A percentile compares a stretch with the other conserved stretches of the same genome.
phyloP scores from a whole-genome alignment of 148 eudicot genomes.

The Rhododendron simsii region DNA sequence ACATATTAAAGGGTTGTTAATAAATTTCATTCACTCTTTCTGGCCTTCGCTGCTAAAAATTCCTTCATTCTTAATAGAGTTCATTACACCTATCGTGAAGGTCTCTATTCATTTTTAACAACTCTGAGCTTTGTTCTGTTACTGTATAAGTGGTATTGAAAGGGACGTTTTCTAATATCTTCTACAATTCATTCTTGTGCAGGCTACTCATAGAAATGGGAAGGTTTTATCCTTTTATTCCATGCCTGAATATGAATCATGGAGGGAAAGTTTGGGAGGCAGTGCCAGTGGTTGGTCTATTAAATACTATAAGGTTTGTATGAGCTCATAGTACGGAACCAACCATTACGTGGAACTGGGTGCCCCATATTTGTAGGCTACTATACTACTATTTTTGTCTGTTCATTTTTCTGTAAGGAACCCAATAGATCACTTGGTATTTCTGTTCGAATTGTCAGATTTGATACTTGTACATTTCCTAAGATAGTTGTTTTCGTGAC shows the following conservation, averaged over 20 bases:
- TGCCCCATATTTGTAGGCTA: background rate
- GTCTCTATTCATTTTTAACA: slow-evolving; percentile 21
- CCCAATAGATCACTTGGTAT: background rate
- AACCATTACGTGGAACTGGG: background rate
- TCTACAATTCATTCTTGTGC: slow-evolving; percentile 3
- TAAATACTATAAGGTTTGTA: slow-evolving; percentile 87
- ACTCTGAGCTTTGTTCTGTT: background rate
- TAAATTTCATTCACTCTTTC: slow-evolving; percentile 85
- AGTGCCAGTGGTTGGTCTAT: slow-evolving; percentile 63
- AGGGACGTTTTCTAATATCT: background rate
- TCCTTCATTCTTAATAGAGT: slow-evolving; percentile 77
- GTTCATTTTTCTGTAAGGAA: background rate
- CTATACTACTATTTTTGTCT: background rate
- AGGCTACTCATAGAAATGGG: slow-evolving; percentile 58
- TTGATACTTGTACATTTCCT: background rate
- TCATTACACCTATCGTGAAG: slow-evolving; percentile 92
- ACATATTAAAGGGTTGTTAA: slow-evolving; percentile 87
- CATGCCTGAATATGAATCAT: slow-evolving; percentile 81
- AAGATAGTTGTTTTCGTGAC: background rate
- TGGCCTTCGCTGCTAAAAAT: slow-evolving; percentile 89
- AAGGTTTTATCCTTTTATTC: slow-evolving; percentile 54
- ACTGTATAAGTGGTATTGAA: background rate
- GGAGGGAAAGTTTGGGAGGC: slow-evolving; percentile 52
- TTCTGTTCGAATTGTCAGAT: too few relatives aligned
- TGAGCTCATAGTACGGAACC: background rate